These are phyloP conservation scores for Lachancea quebecensis DNA, from an alignment of 805 yeast species.

Conservation along the genomic window DNA sequence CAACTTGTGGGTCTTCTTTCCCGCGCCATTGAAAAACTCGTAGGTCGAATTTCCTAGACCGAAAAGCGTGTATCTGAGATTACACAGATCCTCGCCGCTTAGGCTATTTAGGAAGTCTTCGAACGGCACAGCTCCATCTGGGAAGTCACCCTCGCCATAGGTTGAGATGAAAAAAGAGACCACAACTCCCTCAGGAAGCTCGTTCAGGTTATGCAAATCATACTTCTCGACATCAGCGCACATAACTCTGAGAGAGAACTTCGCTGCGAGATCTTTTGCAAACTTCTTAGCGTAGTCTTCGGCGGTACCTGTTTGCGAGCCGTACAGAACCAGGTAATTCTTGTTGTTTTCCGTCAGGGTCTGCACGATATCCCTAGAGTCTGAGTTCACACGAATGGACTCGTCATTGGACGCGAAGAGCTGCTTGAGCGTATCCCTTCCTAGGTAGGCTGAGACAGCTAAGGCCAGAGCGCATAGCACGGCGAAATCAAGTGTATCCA, in stretches of 20 bases:
- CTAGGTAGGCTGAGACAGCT: slow-evolving; percentile 61
- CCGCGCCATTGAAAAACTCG: slow-evolving; percentile 83
- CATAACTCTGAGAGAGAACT: slow-evolving; percentile 76
- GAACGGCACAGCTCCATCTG: slow-evolving; percentile 85
- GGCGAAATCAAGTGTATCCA: slow-evolving; percentile 66
- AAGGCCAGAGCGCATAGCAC: slow-evolving; percentile 59
- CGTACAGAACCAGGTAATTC: slow-evolving; percentile 74
- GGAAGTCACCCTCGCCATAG: slow-evolving; percentile 98
- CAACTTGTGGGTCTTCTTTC: slow-evolving; percentile 49
- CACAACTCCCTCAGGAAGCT: slow-evolving; percentile 50
- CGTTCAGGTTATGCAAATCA: slow-evolving; percentile 71
- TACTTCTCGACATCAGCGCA: slow-evolving; percentile 84
- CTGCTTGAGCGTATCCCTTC: slow-evolving; percentile 48
- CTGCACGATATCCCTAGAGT: slow-evolving; percentile 51
- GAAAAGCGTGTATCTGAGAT: slow-evolving; percentile 65
- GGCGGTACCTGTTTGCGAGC: slow-evolving; percentile 98
- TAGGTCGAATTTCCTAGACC: slow-evolving; percentile 95
- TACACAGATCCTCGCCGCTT: slow-evolving; percentile 49
- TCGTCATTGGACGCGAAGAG: slow-evolving; percentile 30
- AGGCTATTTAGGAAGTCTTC: slow-evolving; percentile 54
- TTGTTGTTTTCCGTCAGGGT: slow-evolving; percentile 56
- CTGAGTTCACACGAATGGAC: slow-evolving; percentile 33
- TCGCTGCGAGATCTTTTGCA: slow-evolving; percentile 77
- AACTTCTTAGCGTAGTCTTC: slow-evolving; percentile 92
- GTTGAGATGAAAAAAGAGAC: slow-evolving; percentile 81